Percentiles rank a stretch among this genome's conserved stretches.
Conservation (phyloP, 768 basidiomycete species). For the Leucosporidium scottii region DNA sequence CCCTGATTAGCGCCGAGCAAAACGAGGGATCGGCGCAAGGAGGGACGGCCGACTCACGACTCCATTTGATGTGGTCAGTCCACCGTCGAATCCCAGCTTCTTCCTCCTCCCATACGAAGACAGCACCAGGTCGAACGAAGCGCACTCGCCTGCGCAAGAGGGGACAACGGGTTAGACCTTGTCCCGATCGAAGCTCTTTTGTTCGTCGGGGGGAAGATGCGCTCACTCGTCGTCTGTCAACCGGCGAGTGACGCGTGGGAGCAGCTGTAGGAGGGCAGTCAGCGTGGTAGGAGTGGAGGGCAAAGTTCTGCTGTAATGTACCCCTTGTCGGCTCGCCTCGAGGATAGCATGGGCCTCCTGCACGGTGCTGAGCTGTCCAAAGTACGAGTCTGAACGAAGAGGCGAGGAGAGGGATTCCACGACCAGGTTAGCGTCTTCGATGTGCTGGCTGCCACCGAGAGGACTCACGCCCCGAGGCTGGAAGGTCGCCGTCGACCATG, state of each 20-base stretch:
- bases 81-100: conserved; percentile 33
- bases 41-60: conserved; percentile 17
- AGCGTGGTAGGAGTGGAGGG: conserved; percentile 30
- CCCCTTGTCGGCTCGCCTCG: conserved; percentile 23
- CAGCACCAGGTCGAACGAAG: conserved; percentile 22
- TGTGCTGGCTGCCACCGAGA: too few relatives aligned
- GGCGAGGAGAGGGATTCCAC: too few relatives aligned
- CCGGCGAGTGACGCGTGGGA: conserved; percentile 39
- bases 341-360: conserved; percentile 28
- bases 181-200: conserved; percentile 30
- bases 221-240: conserved; percentile 43
- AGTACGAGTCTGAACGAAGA: conserved; percentile 30
- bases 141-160: conserved; percentile 24
- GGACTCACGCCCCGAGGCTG: too few relatives aligned
- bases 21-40: background rate
- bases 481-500: too few relatives aligned
- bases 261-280: conserved; percentile 40
- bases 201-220: conserved; percentile 4
- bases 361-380: conserved; percentile 17
- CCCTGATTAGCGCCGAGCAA: background rate
- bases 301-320: background rate
- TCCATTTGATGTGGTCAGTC: conserved; percentile 36
- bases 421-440: too few relatives aligned
- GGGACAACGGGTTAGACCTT: conserved; percentile 30
- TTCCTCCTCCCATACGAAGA: conserved; percentile 35